Conservation (phyloP, 1,284 basidiomycete genomes). For the Melampsora americana region DNA sequence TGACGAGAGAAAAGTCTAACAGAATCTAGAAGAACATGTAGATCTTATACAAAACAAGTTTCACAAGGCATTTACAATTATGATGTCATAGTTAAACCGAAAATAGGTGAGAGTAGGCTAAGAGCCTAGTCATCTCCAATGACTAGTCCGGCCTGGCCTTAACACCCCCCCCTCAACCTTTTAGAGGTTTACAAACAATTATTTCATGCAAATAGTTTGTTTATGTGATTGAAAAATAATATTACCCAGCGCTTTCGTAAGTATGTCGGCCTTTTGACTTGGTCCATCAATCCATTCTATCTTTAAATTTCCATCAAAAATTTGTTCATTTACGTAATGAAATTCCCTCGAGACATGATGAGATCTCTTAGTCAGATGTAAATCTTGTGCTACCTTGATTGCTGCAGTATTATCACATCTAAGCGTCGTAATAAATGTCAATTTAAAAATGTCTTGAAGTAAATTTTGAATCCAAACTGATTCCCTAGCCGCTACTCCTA, state of each 20-base stretch:
- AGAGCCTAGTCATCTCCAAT: no score
- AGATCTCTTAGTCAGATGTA: neutral
- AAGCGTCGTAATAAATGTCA: neutral
- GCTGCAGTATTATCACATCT: neutral
- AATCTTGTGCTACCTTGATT: neutral
- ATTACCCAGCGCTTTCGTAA: neutral
- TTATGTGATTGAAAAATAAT: neutral
- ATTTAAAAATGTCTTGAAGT: neutral
- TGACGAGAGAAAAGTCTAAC: no score
- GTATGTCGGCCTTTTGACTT: neutral
- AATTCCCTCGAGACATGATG: neutral
- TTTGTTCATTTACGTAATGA: no score
- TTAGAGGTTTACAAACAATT: neutral
- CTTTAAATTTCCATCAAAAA: no score
- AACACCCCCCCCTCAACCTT: neutral
- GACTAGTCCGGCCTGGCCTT: no score
- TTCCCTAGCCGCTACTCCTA: no score
- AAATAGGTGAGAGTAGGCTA: no score
- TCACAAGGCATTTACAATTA: no score
- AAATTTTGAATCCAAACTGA: neutral
- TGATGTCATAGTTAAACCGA: no score
- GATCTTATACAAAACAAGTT: no score
- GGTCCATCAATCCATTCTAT: neutral
- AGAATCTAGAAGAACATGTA: no score
- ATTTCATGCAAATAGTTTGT: no score